Evolutionary conservation across 2,329 filamentous ascomycete genomes (phyloP).

Genomic region (Nemania serpens): DNA sequence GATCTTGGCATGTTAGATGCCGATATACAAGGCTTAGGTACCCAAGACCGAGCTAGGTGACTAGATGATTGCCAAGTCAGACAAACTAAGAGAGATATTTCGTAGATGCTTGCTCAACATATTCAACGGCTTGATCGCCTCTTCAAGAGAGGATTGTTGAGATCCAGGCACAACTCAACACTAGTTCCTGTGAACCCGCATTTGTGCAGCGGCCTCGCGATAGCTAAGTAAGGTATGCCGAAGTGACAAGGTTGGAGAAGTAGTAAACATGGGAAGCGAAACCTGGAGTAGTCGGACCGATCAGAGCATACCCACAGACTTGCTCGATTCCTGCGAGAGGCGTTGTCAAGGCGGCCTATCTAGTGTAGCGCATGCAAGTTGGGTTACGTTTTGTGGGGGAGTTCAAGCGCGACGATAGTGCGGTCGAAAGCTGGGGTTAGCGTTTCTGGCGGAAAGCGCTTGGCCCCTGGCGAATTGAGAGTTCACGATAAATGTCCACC

Average conservation of each 20-base stretch:
- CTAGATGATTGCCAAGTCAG: no score
- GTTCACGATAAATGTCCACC: no score
- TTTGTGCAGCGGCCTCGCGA: conserved; percentile 11
- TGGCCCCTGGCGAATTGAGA: background rate
- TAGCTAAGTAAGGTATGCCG: conserved; percentile 11
- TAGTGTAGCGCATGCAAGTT: conserved; percentile 22
- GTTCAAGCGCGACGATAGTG: conserved; percentile 11
- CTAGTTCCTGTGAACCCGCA: conserved; percentile 9
- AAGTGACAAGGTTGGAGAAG: conserved; percentile 10
- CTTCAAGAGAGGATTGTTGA: no score
- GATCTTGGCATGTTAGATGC: no score
- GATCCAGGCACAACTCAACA: no score
- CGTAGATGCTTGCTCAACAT: no score
- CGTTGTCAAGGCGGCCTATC: conserved; percentile 13
- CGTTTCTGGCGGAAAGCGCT: background rate
- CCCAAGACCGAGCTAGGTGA: no score
- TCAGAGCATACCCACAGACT: conserved; percentile 18
- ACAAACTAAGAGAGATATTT: no score
- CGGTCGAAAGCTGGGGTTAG: conserved; percentile 24
- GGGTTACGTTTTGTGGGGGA: conserved; percentile 26
- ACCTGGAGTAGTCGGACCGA: conserved; percentile 29
- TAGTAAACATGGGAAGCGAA: conserved; percentile 11
- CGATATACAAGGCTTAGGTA: no score
- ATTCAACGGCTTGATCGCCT: no score
- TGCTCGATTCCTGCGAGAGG: no score